phyloP scores from a whole-genome alignment of 78 protist species.

The Cavenderia fasciculata region DNA sequence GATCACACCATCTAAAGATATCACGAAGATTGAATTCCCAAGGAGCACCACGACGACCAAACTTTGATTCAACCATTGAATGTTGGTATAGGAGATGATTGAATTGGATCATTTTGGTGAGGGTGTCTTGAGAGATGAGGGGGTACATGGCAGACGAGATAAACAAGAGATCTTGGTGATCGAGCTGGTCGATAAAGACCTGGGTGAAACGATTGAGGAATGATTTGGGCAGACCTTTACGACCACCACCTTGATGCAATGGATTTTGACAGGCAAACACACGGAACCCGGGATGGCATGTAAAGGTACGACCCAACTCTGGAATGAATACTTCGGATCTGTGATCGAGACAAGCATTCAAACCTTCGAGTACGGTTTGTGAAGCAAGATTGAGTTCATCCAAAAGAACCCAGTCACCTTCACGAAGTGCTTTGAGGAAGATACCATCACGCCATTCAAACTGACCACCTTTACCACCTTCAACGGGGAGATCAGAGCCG shows the following conservation, averaged over 20 bases:
- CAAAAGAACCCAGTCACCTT: slow-evolving; percentile 98
- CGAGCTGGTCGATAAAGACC: slow-evolving; percentile 87
- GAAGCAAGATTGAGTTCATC: slow-evolving; percentile 99
- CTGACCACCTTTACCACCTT: slow-evolving; percentile 91
- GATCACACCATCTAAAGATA: slow-evolving; percentile 95
- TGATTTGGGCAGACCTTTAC: slow-evolving; percentile 98
- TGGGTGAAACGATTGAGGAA: slow-evolving; percentile 99
- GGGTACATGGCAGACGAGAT: slow-evolving; percentile 80
- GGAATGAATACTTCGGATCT: slow-evolving; percentile 96
- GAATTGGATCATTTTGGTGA: slow-evolving; percentile 84
- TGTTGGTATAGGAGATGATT: slow-evolving; percentile 66
- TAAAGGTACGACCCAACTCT: slow-evolving; percentile 91
- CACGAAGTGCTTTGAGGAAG: slow-evolving; percentile 88
- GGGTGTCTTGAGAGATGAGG: background rate
- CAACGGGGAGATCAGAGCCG: slow-evolving; percentile 98
- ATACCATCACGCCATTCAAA: slow-evolving; percentile 98
- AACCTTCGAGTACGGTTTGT: slow-evolving; percentile 99
- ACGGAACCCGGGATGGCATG: slow-evolving; percentile 87
- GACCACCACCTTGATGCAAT: slow-evolving; percentile 98
- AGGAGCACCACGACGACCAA: slow-evolving; percentile 94
- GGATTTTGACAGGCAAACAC: slow-evolving; percentile 99
- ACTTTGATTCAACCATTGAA: slow-evolving; percentile 59
- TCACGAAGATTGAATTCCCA: slow-evolving; percentile 99
- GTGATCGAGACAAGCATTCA: slow-evolving; percentile 99
- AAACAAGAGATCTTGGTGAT: slow-evolving; percentile 82